Conservation (phyloP, 768 basidiomycete species). For the Suillus lakei region DNA sequence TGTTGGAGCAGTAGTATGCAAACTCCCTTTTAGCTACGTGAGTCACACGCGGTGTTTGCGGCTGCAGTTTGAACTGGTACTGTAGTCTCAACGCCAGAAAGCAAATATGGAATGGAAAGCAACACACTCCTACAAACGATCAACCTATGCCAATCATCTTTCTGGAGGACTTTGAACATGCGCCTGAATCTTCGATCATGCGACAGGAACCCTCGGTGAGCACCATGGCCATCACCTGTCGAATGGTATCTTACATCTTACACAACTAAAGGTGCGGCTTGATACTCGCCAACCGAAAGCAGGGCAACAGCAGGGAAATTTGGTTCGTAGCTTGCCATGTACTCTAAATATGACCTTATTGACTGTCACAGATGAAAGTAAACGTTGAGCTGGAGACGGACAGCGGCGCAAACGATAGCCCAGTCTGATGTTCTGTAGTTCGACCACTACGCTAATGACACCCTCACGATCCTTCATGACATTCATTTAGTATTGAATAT, state of each 20-base stretch:
- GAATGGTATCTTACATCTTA: neutral
- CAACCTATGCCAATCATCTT: conserved; percentile 9
- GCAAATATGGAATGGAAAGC: conserved; percentile 11
- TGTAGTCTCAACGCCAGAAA: conserved; percentile 25
- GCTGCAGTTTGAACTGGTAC: neutral
- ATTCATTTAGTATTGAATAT: neutral
- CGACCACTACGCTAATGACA: neutral
- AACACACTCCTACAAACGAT: neutral
- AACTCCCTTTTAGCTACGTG: conserved; percentile 33
- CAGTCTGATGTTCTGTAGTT: neutral
- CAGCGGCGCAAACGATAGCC: neutral
- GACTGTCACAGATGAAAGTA: conserved; percentile 21
- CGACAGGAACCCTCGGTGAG: neutral
- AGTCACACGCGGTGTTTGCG: conserved; percentile 1
- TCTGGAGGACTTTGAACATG: neutral
- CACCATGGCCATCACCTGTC: neutral
- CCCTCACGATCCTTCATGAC: neutral
- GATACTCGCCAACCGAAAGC: conserved; percentile 4
- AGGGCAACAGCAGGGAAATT: neutral
- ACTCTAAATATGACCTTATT: neutral
- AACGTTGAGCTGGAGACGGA: conserved; percentile 11
- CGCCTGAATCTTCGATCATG: neutral
- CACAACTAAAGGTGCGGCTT: conserved; percentile 9
- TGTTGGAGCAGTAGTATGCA: conserved; percentile 23
- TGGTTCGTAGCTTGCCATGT: conserved; percentile 15